Conservation (phyloP, 1,284 basidiomycete species). For the Lignosus rhinocerotis region DNA sequence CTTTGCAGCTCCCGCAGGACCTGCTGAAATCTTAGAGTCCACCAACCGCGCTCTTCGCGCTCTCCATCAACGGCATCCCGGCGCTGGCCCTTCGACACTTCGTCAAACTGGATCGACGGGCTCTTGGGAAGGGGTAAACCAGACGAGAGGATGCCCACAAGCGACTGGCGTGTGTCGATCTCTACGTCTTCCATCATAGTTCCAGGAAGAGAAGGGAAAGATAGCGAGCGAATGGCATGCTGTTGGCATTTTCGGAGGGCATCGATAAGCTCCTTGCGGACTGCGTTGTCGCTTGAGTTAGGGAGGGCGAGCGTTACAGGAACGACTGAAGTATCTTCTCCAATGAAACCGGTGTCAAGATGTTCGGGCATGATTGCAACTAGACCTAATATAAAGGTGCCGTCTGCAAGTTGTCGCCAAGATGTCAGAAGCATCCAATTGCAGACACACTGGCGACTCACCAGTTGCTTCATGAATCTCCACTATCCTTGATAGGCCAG, state of each 20-base stretch:
- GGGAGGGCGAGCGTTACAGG: conserved; percentile 34
- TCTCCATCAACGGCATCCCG: conserved; percentile 44
- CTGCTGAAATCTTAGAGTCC: conserved; percentile 72
- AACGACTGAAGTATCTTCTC: conserved; percentile 43
- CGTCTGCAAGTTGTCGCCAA: conserved; percentile 24
- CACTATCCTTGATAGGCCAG: conserved; percentile 60
- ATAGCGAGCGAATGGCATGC: conserved; percentile 52
- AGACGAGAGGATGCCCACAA: conserved; percentile 54
- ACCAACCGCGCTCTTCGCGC: conserved; percentile 77
- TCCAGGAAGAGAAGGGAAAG: conserved; percentile 43
- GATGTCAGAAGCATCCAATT: background rate
- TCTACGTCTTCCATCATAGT: conserved; percentile 37
- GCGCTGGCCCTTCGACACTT: conserved; percentile 25
- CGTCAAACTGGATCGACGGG: conserved; percentile 57
- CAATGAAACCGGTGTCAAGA: conserved; percentile 42
- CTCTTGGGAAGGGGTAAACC: conserved; percentile 69
- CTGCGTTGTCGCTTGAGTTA: conserved; percentile 10
- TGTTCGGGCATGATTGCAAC: conserved; percentile 47
- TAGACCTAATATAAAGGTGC: conserved; percentile 50
- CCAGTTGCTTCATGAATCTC: conserved; percentile 41
- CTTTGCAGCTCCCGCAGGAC: conserved; percentile 56
- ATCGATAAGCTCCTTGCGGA: conserved; percentile 42
- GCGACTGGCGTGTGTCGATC: conserved; percentile 45
- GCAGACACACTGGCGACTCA: conserved; percentile 3
- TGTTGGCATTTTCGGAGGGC: conserved; percentile 54